Conservation (phyloP, 768 basidiomycete species). For the Leucocoprinus sp. region DNA sequence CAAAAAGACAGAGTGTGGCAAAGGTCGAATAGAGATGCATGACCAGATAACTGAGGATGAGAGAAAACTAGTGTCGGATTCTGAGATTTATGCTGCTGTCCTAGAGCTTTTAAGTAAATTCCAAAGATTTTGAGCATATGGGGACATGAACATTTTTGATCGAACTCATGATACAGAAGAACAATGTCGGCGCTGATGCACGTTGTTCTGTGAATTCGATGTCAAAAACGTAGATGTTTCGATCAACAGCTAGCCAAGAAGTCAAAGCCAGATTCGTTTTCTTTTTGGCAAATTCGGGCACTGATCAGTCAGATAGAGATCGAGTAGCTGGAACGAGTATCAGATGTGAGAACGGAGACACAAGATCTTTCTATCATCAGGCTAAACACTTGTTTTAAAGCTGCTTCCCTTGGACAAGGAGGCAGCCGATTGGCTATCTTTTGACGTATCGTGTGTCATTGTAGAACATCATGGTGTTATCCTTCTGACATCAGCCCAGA, state of each 20-base stretch:
- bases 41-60: background rate
- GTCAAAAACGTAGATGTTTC: constrained; percentile 1
- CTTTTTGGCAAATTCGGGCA: background rate
- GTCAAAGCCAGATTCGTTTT: background rate
- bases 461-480: background rate
- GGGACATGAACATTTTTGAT: background rate
- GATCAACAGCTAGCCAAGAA: background rate
- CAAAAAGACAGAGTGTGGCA: constrained; percentile 8
- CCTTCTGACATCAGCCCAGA: background rate
- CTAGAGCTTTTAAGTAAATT: constrained; percentile 4
- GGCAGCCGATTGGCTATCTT: background rate
- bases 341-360: constrained; percentile 3
- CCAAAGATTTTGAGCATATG: constrained; percentile 1
- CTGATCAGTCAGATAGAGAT: background rate
- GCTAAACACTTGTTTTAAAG: background rate
- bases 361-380: background rate
- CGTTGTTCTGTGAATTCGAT: constrained; percentile 6
- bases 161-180: background rate
- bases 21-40: constrained; percentile 5
- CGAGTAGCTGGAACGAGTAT: background rate
- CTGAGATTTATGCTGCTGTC: background rate
- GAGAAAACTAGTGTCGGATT: background rate
- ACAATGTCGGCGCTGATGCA: background rate
- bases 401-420: background rate
- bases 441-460: background rate